Percentiles rank a stretch among this genome's conserved stretches.
These are phyloP conservation scores for Wickerhamomyces ciferrii DNA, from an alignment of 805 yeast species.

Conservation along the genomic window DNA sequence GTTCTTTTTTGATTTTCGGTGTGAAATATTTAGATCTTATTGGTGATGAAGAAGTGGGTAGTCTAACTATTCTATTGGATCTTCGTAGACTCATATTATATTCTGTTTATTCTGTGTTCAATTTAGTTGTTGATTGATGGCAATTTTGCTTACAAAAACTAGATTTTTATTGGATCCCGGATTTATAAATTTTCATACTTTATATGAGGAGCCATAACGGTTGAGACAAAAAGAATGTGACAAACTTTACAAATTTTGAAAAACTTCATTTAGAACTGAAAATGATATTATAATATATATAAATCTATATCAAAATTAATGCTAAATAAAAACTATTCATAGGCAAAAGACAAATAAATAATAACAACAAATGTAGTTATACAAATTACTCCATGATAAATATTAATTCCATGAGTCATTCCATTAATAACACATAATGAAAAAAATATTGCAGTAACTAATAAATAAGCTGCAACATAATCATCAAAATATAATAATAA, in stretches of 20 bases:
- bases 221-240: background rate
- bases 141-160: background rate
- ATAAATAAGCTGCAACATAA: conserved; percentile 3
- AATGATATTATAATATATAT: too few species aligned
- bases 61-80: background rate
- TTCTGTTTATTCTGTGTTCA: background rate
- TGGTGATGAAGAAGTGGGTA: background rate
- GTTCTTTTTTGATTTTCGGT: background rate
- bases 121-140: background rate
- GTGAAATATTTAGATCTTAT: background rate
- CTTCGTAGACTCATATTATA: background rate
- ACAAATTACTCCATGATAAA: conserved; percentile 4
- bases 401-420: conserved; percentile 3
- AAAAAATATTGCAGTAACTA: conserved; percentile 2
- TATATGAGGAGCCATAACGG: too few species aligned
- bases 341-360: conserved; percentile 10
- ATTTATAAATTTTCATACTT: too few species aligned
- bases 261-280: background rate
- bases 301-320: too few species aligned
- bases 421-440: conserved; percentile 2
- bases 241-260: too few species aligned
- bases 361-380: conserved; percentile 1
- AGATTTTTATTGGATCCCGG: background rate
- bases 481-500: conserved; percentile 12
- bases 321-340: too few species aligned